Evolutionary conservation across 2,329 filamentous ascomycete genomes (phyloP), one percentile per base, ranked within the genome.

Genomic region (Zelopaecilomyces penicillatus): DNA sequence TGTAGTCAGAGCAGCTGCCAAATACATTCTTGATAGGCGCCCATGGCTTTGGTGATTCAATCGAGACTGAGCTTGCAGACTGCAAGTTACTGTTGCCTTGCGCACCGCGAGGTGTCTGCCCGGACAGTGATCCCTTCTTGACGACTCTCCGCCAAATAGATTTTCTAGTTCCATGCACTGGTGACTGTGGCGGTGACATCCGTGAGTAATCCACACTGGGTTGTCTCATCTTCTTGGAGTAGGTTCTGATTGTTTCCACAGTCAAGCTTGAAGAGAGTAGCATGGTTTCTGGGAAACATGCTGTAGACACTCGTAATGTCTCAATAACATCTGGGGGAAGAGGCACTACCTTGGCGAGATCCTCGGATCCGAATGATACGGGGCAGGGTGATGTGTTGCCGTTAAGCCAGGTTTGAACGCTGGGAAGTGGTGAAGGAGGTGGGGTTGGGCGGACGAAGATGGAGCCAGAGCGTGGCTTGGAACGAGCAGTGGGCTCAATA

Each of bases 261-360:
- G 76, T 73, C 4, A 79, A 62, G 52, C 72, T 78, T 0, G 69
- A 73, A 5, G 75, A 71, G 8, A 73, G 62, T 1, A 80, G 69
- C 71, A 79, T 77, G 1, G 75, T 78, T 51, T 78, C 75, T 0
- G 76, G 76, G 50, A 81, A 81, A 52, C 73, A 78, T 5, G 69
- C 63, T 8, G 78, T 69, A 0, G 71, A 76, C 5, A 77, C 67
- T 29, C 71, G 64, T 4, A 80, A 62, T 0, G 69, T 76, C 46
- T 80, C 75, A 35, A 79, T 57, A 3, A 77, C 65, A 28, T 78
- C 68, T 1, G 71, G 68, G 0, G 75, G 73, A 0, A 80, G 62
- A 1, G 72, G 76, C 5, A 79, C 59, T 0, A 61, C 60, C 39
- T 59, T 64, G 4, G 65, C 62, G 7, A 64, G 41, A 37, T 67